phyloP scores from a whole-genome alignment of 2,329 filamentous ascomycete genomes.

The Macrophomina tecta region DNA sequence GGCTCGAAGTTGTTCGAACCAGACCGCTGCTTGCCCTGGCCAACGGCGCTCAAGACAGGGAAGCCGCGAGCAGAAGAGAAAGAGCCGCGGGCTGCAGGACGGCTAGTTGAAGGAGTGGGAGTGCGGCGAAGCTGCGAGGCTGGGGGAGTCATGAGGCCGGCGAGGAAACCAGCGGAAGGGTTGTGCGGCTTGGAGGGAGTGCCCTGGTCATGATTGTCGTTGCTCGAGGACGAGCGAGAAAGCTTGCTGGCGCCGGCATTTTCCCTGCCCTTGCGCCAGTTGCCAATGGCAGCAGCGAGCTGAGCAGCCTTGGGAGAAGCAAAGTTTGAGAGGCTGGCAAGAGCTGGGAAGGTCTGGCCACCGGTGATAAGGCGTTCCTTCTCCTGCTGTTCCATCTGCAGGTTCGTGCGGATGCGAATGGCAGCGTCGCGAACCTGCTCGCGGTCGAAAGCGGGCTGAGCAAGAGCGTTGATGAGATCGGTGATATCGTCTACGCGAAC shows the following conservation, averaged over 20 bases:
- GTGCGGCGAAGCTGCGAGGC: slow-evolving; percentile 61
- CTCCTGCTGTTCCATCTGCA: slow-evolving; percentile 98
- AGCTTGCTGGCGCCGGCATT: slow-evolving; percentile 54
- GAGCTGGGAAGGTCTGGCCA: slow-evolving; percentile 69
- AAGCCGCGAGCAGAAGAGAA: slow-evolving; percentile 30
- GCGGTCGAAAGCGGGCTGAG: slow-evolving; percentile 75
- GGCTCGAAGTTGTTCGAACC: slow-evolving; percentile 20
- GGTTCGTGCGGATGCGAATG: slow-evolving; percentile 89
- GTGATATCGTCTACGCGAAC: slow-evolving; percentile 90
- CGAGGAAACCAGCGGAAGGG: slow-evolving; percentile 68
- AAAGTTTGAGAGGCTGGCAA: slow-evolving; percentile 77
- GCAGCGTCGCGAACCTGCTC: slow-evolving; percentile 85
- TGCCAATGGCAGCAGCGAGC: slow-evolving; percentile 96
- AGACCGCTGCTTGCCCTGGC: slow-evolving; percentile 31
- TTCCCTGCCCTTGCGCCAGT: slow-evolving; percentile 76
- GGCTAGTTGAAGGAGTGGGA: slow-evolving; percentile 33
- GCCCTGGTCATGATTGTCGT: slow-evolving; percentile 24
- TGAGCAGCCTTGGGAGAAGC: slow-evolving; percentile 85
- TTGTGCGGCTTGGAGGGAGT: slow-evolving; percentile 62
- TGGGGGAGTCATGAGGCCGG: slow-evolving; percentile 88
- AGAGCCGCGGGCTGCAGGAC: slow-evolving; percentile 35
- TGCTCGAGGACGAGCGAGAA: not conserved
- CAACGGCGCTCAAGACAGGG: slow-evolving; percentile 32
- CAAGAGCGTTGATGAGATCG: slow-evolving; percentile 84
- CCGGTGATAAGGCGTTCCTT: slow-evolving; percentile 80